Conservation (phyloP, 2,329 filamentous ascomycete genomes). For the Clarireedia homoeocarpa region DNA sequence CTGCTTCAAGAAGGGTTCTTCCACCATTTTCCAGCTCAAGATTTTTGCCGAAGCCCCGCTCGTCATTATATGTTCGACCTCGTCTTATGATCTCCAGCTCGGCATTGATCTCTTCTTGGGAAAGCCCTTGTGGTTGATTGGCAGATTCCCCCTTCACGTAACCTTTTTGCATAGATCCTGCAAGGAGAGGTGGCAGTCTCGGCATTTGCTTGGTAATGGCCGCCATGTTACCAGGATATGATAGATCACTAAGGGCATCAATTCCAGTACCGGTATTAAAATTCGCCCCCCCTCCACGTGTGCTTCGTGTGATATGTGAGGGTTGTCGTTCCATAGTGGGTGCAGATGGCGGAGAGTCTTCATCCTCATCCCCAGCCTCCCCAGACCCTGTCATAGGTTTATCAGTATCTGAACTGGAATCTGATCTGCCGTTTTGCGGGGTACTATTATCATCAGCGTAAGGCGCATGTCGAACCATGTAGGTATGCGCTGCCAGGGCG, state of each 20-base stretch:
- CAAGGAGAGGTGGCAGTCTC: slow-evolving; percentile 25
- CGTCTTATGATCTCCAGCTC: slow-evolving; percentile 27
- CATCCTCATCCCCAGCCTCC: slow-evolving; percentile 42
- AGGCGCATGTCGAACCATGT: slow-evolving; percentile 45
- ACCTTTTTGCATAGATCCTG: slow-evolving; percentile 19
- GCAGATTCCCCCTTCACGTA: slow-evolving; percentile 20
- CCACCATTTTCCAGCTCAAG: slow-evolving; percentile 27
- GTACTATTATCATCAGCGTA: slow-evolving; percentile 19
- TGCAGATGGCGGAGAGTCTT: slow-evolving; percentile 41
- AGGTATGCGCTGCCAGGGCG: slow-evolving; percentile 53
- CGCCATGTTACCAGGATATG: slow-evolving; percentile 47
- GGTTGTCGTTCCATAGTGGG: slow-evolving; percentile 55
- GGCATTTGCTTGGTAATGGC: slow-evolving; percentile 26
- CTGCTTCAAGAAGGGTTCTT: slow-evolving; percentile 19
- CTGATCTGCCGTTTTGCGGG: slow-evolving; percentile 37
- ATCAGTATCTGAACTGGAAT: slow-evolving; percentile 34
- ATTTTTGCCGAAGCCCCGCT: slow-evolving; percentile 24
- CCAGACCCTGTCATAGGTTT: slow-evolving; percentile 42
- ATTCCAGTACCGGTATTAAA: slow-evolving; percentile 50
- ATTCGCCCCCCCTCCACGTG: slow-evolving; percentile 39
- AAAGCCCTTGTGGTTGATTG: slow-evolving; percentile 12
- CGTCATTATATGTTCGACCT: slow-evolving; percentile 25
- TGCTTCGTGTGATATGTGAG: slow-evolving; percentile 57
- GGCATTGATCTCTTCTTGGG: slow-evolving; percentile 13
- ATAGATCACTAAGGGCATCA: slow-evolving; percentile 52